Conservation (phyloP, 495 filamentous ascomycete species). For the Cladorrhinum samala region DNA sequence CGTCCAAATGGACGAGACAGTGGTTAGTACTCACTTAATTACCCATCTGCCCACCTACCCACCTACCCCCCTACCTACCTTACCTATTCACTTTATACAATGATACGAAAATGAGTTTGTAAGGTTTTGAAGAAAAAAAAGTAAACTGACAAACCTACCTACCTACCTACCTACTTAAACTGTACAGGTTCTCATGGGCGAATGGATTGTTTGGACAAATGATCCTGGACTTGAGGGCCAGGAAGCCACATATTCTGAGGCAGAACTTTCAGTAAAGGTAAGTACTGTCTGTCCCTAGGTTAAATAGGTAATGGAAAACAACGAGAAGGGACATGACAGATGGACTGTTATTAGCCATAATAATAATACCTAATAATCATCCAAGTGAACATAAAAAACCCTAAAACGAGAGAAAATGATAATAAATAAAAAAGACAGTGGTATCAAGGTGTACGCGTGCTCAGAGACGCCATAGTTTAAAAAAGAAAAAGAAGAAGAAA, state of each 20-base stretch:
- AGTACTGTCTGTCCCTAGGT: not conserved
- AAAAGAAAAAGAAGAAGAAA: conserved; percentile 1
- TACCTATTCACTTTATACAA: too few relatives aligned
- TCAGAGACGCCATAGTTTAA: conserved; percentile 1
- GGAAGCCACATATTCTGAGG: conserved; percentile 34
- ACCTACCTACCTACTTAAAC: too few relatives aligned
- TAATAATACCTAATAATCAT: not conserved
- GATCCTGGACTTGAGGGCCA: conserved; percentile 50
- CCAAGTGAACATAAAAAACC: not conserved
- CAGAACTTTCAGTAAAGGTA: conserved; percentile 31
- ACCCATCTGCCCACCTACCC: not conserved
- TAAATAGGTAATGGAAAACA: not conserved
- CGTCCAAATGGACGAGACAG: conserved; percentile 50
- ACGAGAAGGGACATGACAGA: too few relatives aligned
- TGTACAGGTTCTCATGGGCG: conserved; percentile 62
- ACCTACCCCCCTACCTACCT: too few relatives aligned
- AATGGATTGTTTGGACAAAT: conserved; percentile 64
- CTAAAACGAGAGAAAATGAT: not conserved
- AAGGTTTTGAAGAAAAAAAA: not conserved
- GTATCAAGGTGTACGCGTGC: conserved; percentile 12
- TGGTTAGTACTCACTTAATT: conserved; percentile 35
- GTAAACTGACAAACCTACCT: too few relatives aligned
- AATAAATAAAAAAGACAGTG: conserved; percentile 10
- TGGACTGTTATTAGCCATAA: not conserved
- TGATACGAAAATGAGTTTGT: too few relatives aligned